A percentile compares a stretch with the other conserved stretches of the same genome.
Conservation (phyloP, 2,329 filamentous ascomycete genomes). For the Daldinia eschscholtzii region DNA sequence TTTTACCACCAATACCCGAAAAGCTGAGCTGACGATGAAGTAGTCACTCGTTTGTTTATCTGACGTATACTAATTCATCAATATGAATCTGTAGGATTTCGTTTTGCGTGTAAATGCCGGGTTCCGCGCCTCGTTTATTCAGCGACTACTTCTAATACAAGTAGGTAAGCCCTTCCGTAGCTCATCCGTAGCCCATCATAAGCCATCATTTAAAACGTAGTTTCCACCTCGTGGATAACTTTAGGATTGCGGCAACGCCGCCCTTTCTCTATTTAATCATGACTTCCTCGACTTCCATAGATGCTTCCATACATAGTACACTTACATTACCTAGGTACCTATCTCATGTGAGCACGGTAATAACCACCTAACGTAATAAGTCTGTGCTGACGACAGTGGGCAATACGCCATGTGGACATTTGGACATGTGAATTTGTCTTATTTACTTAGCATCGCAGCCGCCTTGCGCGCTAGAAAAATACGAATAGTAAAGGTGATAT, state of each 20-base stretch:
- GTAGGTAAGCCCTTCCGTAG: constrained; percentile 14
- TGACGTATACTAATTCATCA: constrained; percentile 9
- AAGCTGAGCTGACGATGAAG: constrained; percentile 14
- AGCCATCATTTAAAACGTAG: constrained; percentile 1
- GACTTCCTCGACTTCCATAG: constrained; percentile 10
- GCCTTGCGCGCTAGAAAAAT: constrained; percentile 34
- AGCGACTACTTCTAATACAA: constrained; percentile 13
- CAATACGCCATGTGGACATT: background rate
- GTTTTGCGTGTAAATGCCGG: constrained; percentile 14
- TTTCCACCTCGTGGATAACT: constrained; percentile 12
- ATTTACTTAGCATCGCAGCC: constrained; percentile 22
- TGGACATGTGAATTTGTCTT: background rate
- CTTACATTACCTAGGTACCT: background rate
- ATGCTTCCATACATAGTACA: constrained; percentile 11
- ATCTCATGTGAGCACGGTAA: no score
- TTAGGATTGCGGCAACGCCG: constrained; percentile 31
- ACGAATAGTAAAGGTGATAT: constrained; percentile 1
- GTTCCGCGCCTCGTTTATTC: constrained; percentile 18
- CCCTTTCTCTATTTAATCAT: constrained; percentile 21
- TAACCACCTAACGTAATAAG: background rate
- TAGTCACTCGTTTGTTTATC: constrained; percentile 9
- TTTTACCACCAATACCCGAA: constrained; percentile 2
- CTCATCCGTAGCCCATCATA: background rate
- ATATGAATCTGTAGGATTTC: constrained; percentile 32
- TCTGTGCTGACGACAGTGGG: background rate